Base-by-base conservation (phyloP, 116 monocot species). In the Cymodocea nodosa region DNA sequence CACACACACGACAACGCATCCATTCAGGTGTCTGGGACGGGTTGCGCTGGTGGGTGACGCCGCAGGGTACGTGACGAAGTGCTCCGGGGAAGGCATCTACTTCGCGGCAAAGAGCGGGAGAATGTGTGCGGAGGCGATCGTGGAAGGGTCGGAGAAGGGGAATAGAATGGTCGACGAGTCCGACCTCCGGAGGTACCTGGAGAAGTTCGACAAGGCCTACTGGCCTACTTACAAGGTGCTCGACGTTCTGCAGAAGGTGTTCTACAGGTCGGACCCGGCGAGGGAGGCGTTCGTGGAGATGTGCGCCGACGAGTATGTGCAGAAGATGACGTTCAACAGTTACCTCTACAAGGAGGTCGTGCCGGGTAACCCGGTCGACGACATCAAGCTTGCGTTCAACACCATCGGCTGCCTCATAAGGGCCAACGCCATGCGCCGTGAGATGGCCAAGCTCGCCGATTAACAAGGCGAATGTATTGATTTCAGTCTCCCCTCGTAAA, bases 211-310 rank as follows among this genome's bases (percentile, higher is more conserved):
- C 70, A 68, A 78, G 65, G 35, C 71, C 35, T 95, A 95, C 73
- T 95, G 95, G 90, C 90, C 95, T 1, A 95, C 95, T 3, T 95
- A 95, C 83, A 95, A 90, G 83, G 95, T 95, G 65, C 81, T 95
- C 19, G 95, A 90, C 74, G 69, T 95, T 52, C 64, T 95, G 74
- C 95, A 95, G 83, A 95, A 95, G 85, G 79, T 95, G 54, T 95
- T 95, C 80, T 90, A 95, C 79, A 80, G 95, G 11, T 90, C 87
- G 4, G 90, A 95, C 75, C 80, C 90, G 0, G 90, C 95, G 15
- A 80, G 87, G 48, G 90, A 95, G 78, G 95, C 95, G 4, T 95
- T 95, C 53, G 95, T 95, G 5, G 85, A 95, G 85, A 90, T 95
- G 95, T 95, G 95, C 75, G 87, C 83, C 7, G 95, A 95, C 65